Evolutionary conservation across 805 yeast genomes (phyloP), one percentile per base, ranked within the genome.

Genomic region (Phaffomyces thermotolerans): DNA sequence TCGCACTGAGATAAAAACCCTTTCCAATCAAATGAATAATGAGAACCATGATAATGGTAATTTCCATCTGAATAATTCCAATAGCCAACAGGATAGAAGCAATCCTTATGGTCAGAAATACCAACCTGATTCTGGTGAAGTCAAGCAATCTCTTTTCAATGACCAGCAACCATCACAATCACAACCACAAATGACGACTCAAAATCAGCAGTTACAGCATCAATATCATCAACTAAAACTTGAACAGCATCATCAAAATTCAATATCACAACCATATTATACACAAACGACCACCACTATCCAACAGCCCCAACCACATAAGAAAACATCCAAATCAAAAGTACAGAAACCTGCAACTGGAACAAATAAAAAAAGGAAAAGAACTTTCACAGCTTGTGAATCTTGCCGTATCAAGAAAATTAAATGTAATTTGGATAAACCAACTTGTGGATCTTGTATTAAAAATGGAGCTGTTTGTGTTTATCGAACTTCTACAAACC

Each of bases 361-460:
- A 37, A 29, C 15, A n/a, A 41, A 53, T 17, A 39, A 15, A 37
- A 29, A 17, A n/a, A 41, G 54, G 20, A 50, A 45, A 41, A 38
- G 59, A 12, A 51, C 52, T 4, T 32, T 52, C 40, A 47, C 50
- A 33, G 74, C 75, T 1, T 72, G 76, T 48, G 53, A 59, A 14
- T 57, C 61, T 18, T 73, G 78, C 50, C 62, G 74, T 13, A 54
- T 62, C 43, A 64, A 66, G 56, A 74, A 72, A 56, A 69, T 72
- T 47, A 72, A 70, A 45, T 74, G 78, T 56, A 76, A 73, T 52
- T 66, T 72, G 44, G 52, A 39, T 9, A 65, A 60, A 40, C 78
- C 78, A 1, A 52, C 59, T 1, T 74, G 79, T 54, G 71, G 73
- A 1, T 46, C 63, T n/a, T 74, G 79, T 46, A 5, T 24, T 4